These are phyloP conservation scores for Hibiscus mutabilis DNA, from an alignment of 345 rosid genomes.

Conservation along the genomic window DNA sequence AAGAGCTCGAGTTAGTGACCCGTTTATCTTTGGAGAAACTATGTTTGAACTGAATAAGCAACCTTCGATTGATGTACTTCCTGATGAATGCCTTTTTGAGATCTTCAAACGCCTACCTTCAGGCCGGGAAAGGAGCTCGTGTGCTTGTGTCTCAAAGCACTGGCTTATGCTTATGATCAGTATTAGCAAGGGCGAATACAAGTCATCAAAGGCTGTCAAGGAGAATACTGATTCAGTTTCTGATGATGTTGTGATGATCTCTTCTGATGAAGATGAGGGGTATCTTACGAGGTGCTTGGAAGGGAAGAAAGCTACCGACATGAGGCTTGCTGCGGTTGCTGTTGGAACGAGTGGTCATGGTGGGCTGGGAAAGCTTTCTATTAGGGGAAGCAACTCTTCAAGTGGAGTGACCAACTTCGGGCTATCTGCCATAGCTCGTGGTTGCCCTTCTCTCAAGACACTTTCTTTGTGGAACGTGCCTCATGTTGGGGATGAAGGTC, in stretches of 20 bases:
- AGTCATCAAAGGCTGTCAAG: conserved; percentile 13
- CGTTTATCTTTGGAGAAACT: conserved; percentile 18
- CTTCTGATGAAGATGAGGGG: conserved; percentile 42
- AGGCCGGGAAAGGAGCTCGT: conserved; percentile 47
- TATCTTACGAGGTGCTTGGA: conserved; percentile 58
- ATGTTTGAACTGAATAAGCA: conserved; percentile 26
- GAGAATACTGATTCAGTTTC: conserved; percentile 17
- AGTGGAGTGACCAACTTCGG: conserved; percentile 52
- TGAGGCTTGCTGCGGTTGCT: conserved; percentile 62
- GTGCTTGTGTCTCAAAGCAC: conserved; percentile 59
- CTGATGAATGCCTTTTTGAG: conserved; percentile 78
- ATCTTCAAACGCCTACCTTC: conserved; percentile 48
- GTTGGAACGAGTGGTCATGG: conserved; percentile 57
- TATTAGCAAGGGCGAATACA: conserved; percentile 42
- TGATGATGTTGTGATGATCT: conserved; percentile 34
- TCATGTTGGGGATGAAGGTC: conserved; percentile 50
- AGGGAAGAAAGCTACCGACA: conserved; percentile 70
- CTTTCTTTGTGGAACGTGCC: conserved; percentile 69
- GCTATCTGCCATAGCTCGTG: conserved; percentile 45
- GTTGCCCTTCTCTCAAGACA: conserved; percentile 58
- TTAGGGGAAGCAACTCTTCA: conserved; percentile 47
- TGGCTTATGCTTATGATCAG: conserved; percentile 58
- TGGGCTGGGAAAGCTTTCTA: conserved; percentile 66
- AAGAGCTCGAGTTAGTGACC: conserved; percentile 50
- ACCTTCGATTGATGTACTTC: conserved; percentile 55